Conservation (phyloP, 2,329 filamentous ascomycete species). For the Nigrospora oryzae region DNA sequence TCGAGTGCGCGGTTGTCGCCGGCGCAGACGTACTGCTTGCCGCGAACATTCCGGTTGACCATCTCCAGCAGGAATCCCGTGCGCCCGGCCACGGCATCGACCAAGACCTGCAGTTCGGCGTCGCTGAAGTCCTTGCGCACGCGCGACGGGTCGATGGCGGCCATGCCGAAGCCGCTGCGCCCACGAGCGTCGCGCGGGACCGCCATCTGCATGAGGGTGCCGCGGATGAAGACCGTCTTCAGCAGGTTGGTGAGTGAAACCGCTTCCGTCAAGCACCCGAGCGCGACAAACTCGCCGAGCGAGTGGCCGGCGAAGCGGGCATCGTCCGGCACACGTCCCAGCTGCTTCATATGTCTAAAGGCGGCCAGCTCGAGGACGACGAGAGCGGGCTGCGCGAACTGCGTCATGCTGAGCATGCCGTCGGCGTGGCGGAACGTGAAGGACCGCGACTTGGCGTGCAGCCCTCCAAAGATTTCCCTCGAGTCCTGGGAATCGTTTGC, state of each 20-base stretch:
- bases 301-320: conserved; percentile 98
- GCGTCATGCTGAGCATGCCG: conserved; percentile 89
- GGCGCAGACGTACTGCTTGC: neutral
- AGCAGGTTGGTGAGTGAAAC: conserved; percentile 99
- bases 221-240: conserved; percentile 97
- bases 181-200: conserved; percentile 90
- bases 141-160: conserved; percentile 75
- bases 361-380: conserved; percentile 99
- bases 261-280: conserved; percentile 91
- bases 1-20: neutral
- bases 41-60: conserved; percentile 29
- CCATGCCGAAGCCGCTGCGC: conserved; percentile 98
- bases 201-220: conserved; percentile 96
- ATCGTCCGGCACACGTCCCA: conserved; percentile 89
- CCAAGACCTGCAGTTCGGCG: too few relatives aligned
- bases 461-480: conserved; percentile 9
- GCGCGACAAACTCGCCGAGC: conserved; percentile 93
- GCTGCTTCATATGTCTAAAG: conserved; percentile 97
- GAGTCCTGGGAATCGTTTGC: conserved; percentile 9
- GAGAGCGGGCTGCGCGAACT: conserved; percentile 95
- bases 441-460: too few relatives aligned
- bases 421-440: too few relatives aligned
- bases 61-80: conserved; percentile 96
- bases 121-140: conserved; percentile 12
- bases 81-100: too few relatives aligned